These are phyloP conservation scores for Chernovozyma aurita DNA, from an alignment of 1,139 yeast species.

Conservation along the genomic window DNA sequence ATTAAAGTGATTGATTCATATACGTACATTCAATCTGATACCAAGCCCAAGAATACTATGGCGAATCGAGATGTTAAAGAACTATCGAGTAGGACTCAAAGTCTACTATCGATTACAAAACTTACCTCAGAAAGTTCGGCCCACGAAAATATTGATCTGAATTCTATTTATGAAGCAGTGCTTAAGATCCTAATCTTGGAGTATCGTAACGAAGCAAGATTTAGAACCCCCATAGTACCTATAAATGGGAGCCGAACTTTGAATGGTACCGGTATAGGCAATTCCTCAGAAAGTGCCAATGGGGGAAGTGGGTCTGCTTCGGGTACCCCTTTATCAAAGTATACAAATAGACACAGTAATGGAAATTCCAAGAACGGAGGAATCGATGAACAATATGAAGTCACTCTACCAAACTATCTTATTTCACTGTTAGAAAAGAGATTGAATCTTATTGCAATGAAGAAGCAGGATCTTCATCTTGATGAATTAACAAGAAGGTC, in stretches of 20 bases:
- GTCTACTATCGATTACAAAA: constrained; percentile 22
- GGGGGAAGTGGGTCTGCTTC: not conserved
- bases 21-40: too few species aligned
- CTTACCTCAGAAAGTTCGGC: constrained; percentile 15
- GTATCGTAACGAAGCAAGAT: constrained; percentile 56
- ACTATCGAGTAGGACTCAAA: constrained; percentile 12
- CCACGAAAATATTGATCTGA: constrained; percentile 20
- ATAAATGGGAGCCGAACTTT: constrained; percentile 5
- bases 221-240: constrained; percentile 33
- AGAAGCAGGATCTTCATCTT: constrained; percentile 33
- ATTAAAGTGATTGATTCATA: too few species aligned
- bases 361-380: not conserved
- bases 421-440: constrained; percentile 43
- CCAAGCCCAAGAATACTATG: too few species aligned
- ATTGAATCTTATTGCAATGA: constrained; percentile 53
- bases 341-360: not conserved
- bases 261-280: not conserved
- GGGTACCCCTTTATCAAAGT: not conserved
- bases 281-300: not conserved
- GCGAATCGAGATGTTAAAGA: not conserved
- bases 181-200: constrained; percentile 50
- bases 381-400: not conserved
- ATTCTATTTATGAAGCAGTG: constrained; percentile 35
- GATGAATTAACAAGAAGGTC: constrained; percentile 40
- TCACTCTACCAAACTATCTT: constrained; percentile 43